These are phyloP conservation scores for Helianthus tuberosus DNA, from an alignment of 129 eudicot genomes.

Conservation along the genomic window DNA sequence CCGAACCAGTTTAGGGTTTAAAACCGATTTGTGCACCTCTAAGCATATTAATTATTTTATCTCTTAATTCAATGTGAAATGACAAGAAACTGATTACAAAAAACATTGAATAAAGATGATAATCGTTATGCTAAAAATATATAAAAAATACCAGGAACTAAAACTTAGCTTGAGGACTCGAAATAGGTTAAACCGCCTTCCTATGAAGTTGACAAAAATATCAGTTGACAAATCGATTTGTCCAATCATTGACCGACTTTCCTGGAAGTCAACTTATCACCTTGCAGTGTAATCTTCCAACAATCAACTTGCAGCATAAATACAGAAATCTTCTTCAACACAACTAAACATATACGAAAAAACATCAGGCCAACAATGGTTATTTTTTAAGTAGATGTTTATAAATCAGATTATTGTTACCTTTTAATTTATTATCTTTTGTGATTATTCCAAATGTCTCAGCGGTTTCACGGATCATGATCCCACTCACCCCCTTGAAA, in stretches of 20 bases:
- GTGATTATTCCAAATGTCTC: conserved; percentile 88
- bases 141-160: too few relatives aligned
- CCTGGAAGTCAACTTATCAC: conserved; percentile 73
- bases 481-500: conserved; percentile 65
- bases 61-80: too few relatives aligned
- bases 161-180: too few relatives aligned
- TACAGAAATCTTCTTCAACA: conserved; percentile 72
- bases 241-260: conserved; percentile 48
- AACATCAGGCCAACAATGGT: neutral
- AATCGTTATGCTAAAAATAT: too few relatives aligned
- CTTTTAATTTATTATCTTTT: conserved; percentile 65
- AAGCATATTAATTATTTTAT: too few relatives aligned
- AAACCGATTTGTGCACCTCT: too few relatives aligned
- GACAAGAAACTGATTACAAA: too few relatives aligned
- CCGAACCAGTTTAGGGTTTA: too few relatives aligned
- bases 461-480: conserved; percentile 87
- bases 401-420: conserved; percentile 31
- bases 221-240: neutral
- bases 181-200: too few relatives aligned
- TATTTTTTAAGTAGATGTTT: neutral
- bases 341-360: conserved; percentile 52
- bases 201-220: neutral
- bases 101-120: too few relatives aligned
- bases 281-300: conserved; percentile 88
- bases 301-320: conserved; percentile 81